Evolutionary conservation across 2,329 filamentous ascomycete genomes (phyloP).

Genomic region (Akanthomyces dipterigenus): DNA sequence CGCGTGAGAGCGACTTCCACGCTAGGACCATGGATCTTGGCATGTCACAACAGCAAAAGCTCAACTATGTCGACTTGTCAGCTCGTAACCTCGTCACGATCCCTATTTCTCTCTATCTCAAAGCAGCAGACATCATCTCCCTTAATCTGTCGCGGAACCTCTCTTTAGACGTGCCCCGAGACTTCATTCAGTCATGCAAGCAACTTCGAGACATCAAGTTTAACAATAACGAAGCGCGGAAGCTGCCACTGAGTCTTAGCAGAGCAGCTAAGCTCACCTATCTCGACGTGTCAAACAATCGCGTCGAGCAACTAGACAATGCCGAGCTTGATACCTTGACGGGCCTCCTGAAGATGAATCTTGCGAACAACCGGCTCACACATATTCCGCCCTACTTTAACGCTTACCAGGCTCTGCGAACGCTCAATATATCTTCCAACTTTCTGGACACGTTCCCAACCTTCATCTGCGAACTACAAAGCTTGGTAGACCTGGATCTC

Average conservation of each 20-base stretch:
- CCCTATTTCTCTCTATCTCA: constrained; percentile 87
- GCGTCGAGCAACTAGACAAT: constrained; percentile 78
- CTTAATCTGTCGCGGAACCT: constrained; percentile 90
- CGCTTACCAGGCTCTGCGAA: constrained; percentile 70
- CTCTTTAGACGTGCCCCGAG: constrained; percentile 84
- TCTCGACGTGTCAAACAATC: constrained; percentile 91
- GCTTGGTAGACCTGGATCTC: constrained; percentile 85
- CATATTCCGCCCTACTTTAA: constrained; percentile 76
- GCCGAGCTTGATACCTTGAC: constrained; percentile 71
- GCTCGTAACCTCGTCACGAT: constrained; percentile 90
- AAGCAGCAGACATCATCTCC: constrained; percentile 86
- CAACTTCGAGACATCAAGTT: constrained; percentile 93
- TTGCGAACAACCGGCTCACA: constrained; percentile 87
- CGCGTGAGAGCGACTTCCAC: constrained; percentile 76
- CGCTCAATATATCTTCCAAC: constrained; percentile 89
- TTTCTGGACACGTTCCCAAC: constrained; percentile 77
- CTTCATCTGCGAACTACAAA: constrained; percentile 75
- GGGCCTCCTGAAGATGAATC: constrained; percentile 77
- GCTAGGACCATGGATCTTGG: constrained; percentile 66
- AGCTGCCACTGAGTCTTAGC: constrained; percentile 75
- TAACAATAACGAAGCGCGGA: constrained; percentile 86
- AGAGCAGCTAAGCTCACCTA: constrained; percentile 77
- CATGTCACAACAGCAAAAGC: constrained; percentile 77
- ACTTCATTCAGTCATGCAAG: constrained; percentile 91
- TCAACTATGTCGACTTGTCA: constrained; percentile 87